Evolutionary conservation across 1,284 basidiomycete genomes (phyloP), one percentile per base, ranked within the genome.

Genomic region (Ganoderma sinense): DNA sequence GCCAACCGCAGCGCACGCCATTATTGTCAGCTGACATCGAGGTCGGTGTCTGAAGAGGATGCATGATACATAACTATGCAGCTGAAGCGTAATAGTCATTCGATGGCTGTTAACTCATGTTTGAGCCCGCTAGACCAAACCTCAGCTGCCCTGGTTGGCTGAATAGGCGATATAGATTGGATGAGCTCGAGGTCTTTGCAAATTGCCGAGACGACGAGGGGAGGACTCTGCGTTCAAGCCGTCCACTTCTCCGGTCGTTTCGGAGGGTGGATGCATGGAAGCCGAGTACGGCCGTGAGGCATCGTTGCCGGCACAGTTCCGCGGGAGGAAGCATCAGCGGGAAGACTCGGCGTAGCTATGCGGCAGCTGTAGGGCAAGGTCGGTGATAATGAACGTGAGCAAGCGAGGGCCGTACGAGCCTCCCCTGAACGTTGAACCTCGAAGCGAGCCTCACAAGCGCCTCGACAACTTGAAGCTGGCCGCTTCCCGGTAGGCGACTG

Each of bases 311-410:
- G 48, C 23, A 26, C 20, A 13, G 29, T 56, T 56, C 31, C 53
- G 29, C 53, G 31, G 53, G 29, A 10, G 31, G 53, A 56, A 56
- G 53, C 53, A 16, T 14, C 53, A 14, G 53, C 53, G 5, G 53
- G 53, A 18, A 56, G 23, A 14, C 14, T 23, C 4, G 5, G 23
- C 26, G 26, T 53, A 29, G 26, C 18, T 6, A 14, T 31, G 53
- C 53, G 53, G 23, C 53, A 31, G 29, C 53, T 29, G 23, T 29
- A 56, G 53, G 5, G 26, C 13, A 16, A 23, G 26, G 53, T 55
- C 26, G 31, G 53, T 29, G 53, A 56, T 33, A 56, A 56, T 29
- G 53, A 56, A 56, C 53, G 53, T 56, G 31, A 29, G 53, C 53
- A 55, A 29, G 26, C 11, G 26, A 13, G 51, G 20, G 23, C 29